Base-by-base conservation (phyloP, 768 basidiomycete genomes). In the Podaxis sp. region DNA sequence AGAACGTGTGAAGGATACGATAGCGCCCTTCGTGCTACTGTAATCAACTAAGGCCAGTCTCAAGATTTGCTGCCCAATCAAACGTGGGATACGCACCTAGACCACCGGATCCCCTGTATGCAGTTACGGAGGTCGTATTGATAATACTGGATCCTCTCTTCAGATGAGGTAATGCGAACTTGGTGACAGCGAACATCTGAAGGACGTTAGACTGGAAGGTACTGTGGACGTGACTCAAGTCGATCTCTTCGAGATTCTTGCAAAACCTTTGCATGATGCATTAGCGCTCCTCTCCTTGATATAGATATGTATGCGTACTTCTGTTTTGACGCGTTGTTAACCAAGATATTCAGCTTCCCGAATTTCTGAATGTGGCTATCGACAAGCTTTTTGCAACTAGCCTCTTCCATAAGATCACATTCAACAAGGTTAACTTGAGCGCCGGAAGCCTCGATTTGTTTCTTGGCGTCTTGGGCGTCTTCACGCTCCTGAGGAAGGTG, bases 91-190 rank as follows among this genome's bases (percentile, higher is more conserved):
- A 44, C 67, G 17, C 65, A 72, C 75, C 66, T 30, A 77, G 67
- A 37, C 69, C 66, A 26, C 51, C 62, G 5, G 74, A 77, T 11
- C 74, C 76, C 61, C 74, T 78, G 71, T 82, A 83, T 13, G 82
- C 82, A 0, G 84, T 84, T 30, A 88, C 86, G 4, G 80, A 82
- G 3, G 85, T 80, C 4, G 85, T 85, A 71, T 87, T 86, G 77
- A 89, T 83, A 69, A 88, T 87, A 33, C 76, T 75, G 2, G 79
- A 73, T 1, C 87, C 86, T 46, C 83, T 80, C 66, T 83, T 82
- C 73, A 87, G 76, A 71, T 87, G 82, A 17, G 87, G 85, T 15
- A 86, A 69, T 13, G 85, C 81, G 65, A 74, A 80, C 70, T 84
- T 86, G 28, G 84, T 80, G 24, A 87, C 62, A 0, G 81, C 83